Evolutionary conservation across 2,329 filamentous ascomycete genomes (phyloP).

Genomic region (Botrytis aclada): DNA sequence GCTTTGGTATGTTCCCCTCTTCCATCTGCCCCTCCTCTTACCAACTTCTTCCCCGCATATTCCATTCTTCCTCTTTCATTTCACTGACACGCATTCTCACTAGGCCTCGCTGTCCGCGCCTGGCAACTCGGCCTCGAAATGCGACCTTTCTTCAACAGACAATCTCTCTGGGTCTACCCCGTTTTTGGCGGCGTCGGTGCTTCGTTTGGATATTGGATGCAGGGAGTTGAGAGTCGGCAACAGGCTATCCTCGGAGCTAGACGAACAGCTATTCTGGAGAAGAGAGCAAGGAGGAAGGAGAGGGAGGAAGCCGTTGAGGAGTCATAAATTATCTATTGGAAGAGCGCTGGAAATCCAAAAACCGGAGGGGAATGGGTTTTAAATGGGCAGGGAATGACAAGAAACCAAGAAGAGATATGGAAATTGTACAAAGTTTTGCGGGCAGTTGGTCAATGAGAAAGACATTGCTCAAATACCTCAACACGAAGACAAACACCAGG

Average conservation of each 20-base stretch:
- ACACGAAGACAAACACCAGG: not conserved
- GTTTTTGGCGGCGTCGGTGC: constrained; percentile 81
- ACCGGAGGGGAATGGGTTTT: not conserved
- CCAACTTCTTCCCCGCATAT: constrained; percentile 17
- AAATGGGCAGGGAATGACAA: not conserved
- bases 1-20: constrained; percentile 70
- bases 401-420: not conserved
- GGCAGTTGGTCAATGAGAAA: constrained; percentile 5
- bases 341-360: not conserved
- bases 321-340: constrained; percentile 6
- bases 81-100: not conserved
- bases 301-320: constrained; percentile 52
- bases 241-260: constrained; percentile 72
- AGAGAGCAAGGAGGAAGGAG: constrained; percentile 75
- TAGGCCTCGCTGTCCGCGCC: constrained; percentile 86
- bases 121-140: constrained; percentile 99
- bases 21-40: constrained; percentile 19
- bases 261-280: constrained; percentile 79
- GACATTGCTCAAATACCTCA: not conserved
- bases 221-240: constrained; percentile 84
- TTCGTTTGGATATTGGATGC: constrained; percentile 95
- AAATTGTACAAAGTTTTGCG: constrained; percentile 15
- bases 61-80: not conserved
- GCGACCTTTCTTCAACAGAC: constrained; percentile 85
- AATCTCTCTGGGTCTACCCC: constrained; percentile 88